These are phyloP conservation scores for Wilhelminamyces savonicus DNA, from an alignment of 805 yeast genomes.

Conservation along the genomic window DNA sequence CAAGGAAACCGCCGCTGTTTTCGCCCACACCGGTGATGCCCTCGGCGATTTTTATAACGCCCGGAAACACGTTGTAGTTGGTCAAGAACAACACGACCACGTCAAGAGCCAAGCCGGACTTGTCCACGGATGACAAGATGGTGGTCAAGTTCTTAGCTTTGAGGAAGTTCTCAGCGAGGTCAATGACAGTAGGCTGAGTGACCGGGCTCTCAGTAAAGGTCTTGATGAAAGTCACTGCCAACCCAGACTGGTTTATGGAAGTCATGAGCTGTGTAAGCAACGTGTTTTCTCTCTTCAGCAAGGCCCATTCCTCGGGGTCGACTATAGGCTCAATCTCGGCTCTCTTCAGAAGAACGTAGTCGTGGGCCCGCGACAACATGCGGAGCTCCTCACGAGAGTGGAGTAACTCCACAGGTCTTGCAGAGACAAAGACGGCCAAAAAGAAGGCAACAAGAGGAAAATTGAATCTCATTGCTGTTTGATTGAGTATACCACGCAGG, in stretches of 20 bases:
- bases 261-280: conserved; percentile 17
- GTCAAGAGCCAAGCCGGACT: conserved; percentile 21
- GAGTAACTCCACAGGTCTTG: too few species aligned
- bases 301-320: too few species aligned
- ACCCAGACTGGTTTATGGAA: conserved; percentile 14
- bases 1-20: neutral
- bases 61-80: conserved; percentile 12
- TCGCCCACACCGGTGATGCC: conserved; percentile 4
- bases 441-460: too few species aligned
- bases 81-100: conserved; percentile 14
- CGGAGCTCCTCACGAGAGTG: too few species aligned
- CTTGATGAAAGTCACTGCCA: conserved; percentile 14
- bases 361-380: too few species aligned
- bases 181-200: conserved; percentile 19
- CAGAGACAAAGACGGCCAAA: too few species aligned
- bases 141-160: conserved; percentile 14
- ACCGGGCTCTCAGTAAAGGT: conserved; percentile 14
- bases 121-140: conserved; percentile 17
- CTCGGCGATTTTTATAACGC: conserved; percentile 8
- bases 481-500: too few species aligned
- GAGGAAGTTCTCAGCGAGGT: conserved; percentile 17
- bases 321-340: too few species aligned
- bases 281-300: conserved; percentile 11
- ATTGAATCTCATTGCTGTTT: too few species aligned
- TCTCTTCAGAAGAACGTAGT: too few species aligned